Base-by-base conservation (phyloP, 2,329 filamentous ascomycete genomes). In the Salinomyces thailandicus region DNA sequence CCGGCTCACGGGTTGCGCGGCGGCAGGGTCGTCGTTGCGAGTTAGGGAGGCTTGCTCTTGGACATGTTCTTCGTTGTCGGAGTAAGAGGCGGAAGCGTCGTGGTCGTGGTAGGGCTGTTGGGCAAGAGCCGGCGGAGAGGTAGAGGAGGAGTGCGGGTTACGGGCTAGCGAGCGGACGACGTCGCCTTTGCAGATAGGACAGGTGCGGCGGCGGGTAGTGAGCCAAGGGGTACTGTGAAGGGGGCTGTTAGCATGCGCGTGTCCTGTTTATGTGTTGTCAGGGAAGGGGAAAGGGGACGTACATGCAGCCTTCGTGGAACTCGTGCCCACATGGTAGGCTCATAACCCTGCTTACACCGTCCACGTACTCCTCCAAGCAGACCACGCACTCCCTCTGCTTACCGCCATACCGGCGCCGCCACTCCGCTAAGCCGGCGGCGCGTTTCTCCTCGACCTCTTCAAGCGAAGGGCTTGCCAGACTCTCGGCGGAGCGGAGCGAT, bases 231-330 rank as follows among this genome's bases (percentile, higher is more conserved):
- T 96, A 56, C 86, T 94, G 22, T 26, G 22, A 8, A 26, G n/a
- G 22, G 22, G 2, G 22, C n/a, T n/a, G n/a, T n/a, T n/a, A n/a
- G n/a, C n/a, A n/a, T n/a, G n/a, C n/a, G n/a, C n/a, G n/a, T n/a
- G n/a, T n/a, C n/a, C n/a, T n/a, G n/a, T n/a, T n/a, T n/a, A n/a
- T n/a, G n/a, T n/a, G n/a, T n/a, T n/a, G n/a, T n/a, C 14, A 8
- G 20, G 7, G 36, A 20, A 16, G 20, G 9, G n/a, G 18, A 17
- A n/a, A 33, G 30, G 27, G 29, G 32, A 81, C 86, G 80, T 66
- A 93, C 86, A 98, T 96, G 86, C 91, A 98, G 57, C 93, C 86
- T 18, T 72, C 89, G 60, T 98, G 91, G 61, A 96, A 98, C 55
- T 98, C 91, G 59, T 98, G 91, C 22, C 91, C 91, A 62, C 91